Base-by-base conservation (phyloP, 148 eudicot genomes). In the Rhododendron griersonianum region DNA sequence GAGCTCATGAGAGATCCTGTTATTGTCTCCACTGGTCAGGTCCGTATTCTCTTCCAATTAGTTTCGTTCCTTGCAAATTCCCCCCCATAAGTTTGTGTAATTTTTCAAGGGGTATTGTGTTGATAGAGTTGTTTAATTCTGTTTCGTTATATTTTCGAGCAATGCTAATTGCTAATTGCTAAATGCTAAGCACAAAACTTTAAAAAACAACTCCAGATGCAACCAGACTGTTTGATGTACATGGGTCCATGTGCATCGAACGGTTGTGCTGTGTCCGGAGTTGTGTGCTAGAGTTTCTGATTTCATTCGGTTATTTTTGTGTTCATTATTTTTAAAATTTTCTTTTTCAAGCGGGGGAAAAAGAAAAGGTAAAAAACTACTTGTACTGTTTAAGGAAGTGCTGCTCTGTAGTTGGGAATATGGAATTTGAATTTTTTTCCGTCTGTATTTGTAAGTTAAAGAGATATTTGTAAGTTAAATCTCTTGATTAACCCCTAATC, bases 1-100 rank as follows among this genome's bases (percentile, higher is more conserved):
- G 90, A 90, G 44, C 91, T 97, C 59, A 97, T 97, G 98, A 89
- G 85, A 71, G 96, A 97, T 91, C 99, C 99, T 55, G 99, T 97
- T 41, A 84, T 95, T 71, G 81, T 97, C 71, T 86, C 98, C 84
- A 87, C 98, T 69, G 99, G 98, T 48, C 96, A 92, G 96, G 99
- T 87, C 18, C 10, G 78, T 86, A 0, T 11, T 78, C 77, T 63
- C 77, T 63, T 65, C 35, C 75, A 14, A 63, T 77, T 84, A 21
- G 86, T 65, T 93, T n/a, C 3, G 39, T 71, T 33, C 35, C 8
- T 14, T 23, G 71, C 13, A 63, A 69, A 39, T 16, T 76, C 2
- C 2, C 16, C 80, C 53, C 76, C 11, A 1, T 55, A 1, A 47
- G 50, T 37, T 15, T 63, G 0, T 78, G 55, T 11, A 37, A 30